These are phyloP conservation scores for Funneliformis caledonium DNA, from an alignment of 371 early-diverging fungal genomes.

Conservation along the genomic window DNA sequence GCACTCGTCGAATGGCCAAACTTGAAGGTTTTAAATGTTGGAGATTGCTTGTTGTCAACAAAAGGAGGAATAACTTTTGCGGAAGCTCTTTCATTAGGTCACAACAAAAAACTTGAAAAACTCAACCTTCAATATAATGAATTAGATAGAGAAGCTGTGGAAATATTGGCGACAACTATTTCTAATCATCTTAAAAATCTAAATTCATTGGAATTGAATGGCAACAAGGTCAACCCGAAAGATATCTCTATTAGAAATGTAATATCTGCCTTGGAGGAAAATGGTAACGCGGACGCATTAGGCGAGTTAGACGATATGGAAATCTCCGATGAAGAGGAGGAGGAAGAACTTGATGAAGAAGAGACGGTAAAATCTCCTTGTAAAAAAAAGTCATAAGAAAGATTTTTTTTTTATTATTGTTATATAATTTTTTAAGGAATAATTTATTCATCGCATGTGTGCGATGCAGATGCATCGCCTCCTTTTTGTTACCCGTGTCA, in stretches of 20 bases:
- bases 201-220: conserved; percentile 82
- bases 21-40: conserved; percentile 79
- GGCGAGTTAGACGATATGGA: conserved; percentile 97
- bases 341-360: conserved; percentile 72
- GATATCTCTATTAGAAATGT: conserved; percentile 74
- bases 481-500: too few species aligned
- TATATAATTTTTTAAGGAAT: too few species aligned
- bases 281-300: conserved; percentile 78
- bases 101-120: conserved; percentile 63
- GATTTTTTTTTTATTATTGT: too few species aligned
- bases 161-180: conserved; percentile 70
- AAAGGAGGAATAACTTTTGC: conserved; percentile 72
- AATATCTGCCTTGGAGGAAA: conserved; percentile 67
- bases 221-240: conserved; percentile 88
- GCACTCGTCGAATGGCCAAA: conserved; percentile 81
- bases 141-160: conserved; percentile 76
- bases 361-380: conserved; percentile 42
- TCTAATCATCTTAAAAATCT: conserved; percentile 63
- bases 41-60: conserved; percentile 88
- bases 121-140: conserved; percentile 89
- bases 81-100: conserved; percentile 61
- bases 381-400: too few species aligned
- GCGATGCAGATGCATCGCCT: too few species aligned
- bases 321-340: conserved; percentile 76
- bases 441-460: too few species aligned